phyloP scores from a whole-genome alignment of 805 yeast species.

The Metschnikowia continentalis region DNA sequence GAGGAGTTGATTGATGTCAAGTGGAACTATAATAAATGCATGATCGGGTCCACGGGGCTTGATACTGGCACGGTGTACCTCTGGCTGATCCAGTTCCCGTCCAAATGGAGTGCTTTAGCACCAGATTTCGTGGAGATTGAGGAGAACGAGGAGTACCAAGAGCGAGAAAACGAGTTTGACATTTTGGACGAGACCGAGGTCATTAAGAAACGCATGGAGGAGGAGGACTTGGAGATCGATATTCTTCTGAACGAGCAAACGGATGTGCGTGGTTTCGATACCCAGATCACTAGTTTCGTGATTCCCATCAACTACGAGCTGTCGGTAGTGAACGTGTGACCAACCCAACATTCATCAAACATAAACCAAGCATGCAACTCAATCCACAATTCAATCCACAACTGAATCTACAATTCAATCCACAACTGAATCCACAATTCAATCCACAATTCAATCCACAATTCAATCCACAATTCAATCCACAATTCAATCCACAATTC shows the following conservation, averaged over 20 bases:
- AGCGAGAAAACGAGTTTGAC: slow-evolving; percentile 89
- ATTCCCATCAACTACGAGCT: slow-evolving; percentile 49
- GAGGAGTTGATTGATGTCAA: slow-evolving; percentile 84
- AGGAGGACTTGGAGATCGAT: slow-evolving; percentile 60
- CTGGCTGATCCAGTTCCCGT: slow-evolving; percentile 82
- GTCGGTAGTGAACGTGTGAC: slow-evolving; percentile 3
- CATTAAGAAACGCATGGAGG: slow-evolving; percentile 55
- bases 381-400: too few species aligned
- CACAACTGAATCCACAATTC: too few species aligned
- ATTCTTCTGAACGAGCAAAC: slow-evolving; percentile 56
- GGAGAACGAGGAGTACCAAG: slow-evolving; percentile 84
- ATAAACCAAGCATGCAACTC: too few species aligned
- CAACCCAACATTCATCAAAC: neutral
- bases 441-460: too few species aligned
- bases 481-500: too few species aligned
- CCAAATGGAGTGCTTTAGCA: slow-evolving; percentile 94
- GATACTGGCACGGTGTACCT: slow-evolving; percentile 79
- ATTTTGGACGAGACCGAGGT: slow-evolving; percentile 63
- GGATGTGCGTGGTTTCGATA: slow-evolving; percentile 71
- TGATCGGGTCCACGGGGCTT: slow-evolving; percentile 76
- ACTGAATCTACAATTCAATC: too few species aligned
- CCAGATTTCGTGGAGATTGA: slow-evolving; percentile 95
- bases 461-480: too few species aligned
- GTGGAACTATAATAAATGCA: slow-evolving; percentile 76
- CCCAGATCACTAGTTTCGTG: slow-evolving; percentile 48